Base-by-base conservation (phyloP, 2,329 filamentous ascomycete species). In the Cladophialophora carrionii region DNA sequence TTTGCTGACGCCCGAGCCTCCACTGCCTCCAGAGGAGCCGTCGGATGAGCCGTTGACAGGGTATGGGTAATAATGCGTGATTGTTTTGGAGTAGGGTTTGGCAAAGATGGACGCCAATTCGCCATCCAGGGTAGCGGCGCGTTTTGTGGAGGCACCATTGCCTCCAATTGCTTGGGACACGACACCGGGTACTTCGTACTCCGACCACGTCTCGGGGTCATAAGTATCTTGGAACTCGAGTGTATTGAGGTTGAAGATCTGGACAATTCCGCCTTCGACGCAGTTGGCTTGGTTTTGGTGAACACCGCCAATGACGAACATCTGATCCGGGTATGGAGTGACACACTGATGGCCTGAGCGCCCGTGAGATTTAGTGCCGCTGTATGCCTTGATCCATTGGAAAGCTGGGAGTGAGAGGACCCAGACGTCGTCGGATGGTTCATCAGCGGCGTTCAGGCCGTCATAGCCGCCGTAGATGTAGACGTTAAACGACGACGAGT, bases 1-100 rank as follows among this genome's bases (percentile, higher is more conserved):
- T 80, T 63, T 64, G 60, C 57, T 65, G 31, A 67, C 48, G 6
- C 63, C 63, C 10, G 57, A 64, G 46, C 48, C n/a, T 41, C 48
- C 57, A n/a, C 62, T 31, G 24, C 60, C 56, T 12, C 56, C 22
- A 4, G 52, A 54, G 8, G 56, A 17, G 46, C 34, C 63, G 3
- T 73, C 62, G 9, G n/a, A 69, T 72, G 7, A 71, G 73, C 74
- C 52, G 32, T 54, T 54, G 5, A 64, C 61, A n/a, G 53, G 71
- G 68, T 90, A 91, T 0, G 88, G 88, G 71, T 86, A 90, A 72
- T 83, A 88, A 0, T 78, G 82, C 5, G 76, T 78, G 51, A 90
- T 83, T 70, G 78, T 76, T 7, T 79, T 82, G 3, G 84, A 77
- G 70, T 91, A 91, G 4, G 77, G 68, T 0, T 78, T 81, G 0